Base-by-base conservation (phyloP, 176 grass and related monocot species). In the Puccinellia tenuiflora region DNA sequence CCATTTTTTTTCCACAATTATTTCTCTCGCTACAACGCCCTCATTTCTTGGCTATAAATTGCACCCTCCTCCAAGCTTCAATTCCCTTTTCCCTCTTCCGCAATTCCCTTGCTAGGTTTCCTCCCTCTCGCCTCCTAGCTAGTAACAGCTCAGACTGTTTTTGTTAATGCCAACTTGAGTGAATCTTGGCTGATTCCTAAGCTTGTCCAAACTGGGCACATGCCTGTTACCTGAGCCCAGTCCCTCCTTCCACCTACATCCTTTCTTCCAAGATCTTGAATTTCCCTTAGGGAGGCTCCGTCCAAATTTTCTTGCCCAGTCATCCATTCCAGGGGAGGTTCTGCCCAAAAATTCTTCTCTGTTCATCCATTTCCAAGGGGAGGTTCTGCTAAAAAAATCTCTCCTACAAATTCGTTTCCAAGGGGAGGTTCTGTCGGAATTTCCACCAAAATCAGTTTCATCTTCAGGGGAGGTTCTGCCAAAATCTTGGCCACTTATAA, bases 31-130 rank as follows among this genome's bases (percentile, higher is more conserved):
- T 73, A 11, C 71, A 79, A 5, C 30, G 40, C 17, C 75, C 31
- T 13, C 17, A 18, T n/a, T 88, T 73, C 81, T 47, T 22, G 42
- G 73, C 81, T 98, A 98, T 95, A 98, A 98, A 98, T 92, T 65
- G 7, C 62, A 73, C 33, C 83, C 89, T 83, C 74, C 75, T 78
- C 87, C 85, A 88, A 7, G 85, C 85, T 48, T 53, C 91, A 98
- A 91, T 92, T 95, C 96, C 96, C 96, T 98, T 98, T 94, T 86
- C 92, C 87, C 89, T 80, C 77, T 82, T 86, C 70, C 85, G 43
- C 73, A 85, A 0, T 46, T 89, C 77, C 88, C 67, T 80, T 84
- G 75, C 71, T 88, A 88, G 77, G 85, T 78, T 94, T 72, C 22
- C 47, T 76, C 82, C 72, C 78, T 30, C 5, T 21, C 4, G 21